These are phyloP conservation scores for Epichloe brachyelytri DNA, from an alignment of 2,329 filamentous ascomycete species.

Conservation along the genomic window DNA sequence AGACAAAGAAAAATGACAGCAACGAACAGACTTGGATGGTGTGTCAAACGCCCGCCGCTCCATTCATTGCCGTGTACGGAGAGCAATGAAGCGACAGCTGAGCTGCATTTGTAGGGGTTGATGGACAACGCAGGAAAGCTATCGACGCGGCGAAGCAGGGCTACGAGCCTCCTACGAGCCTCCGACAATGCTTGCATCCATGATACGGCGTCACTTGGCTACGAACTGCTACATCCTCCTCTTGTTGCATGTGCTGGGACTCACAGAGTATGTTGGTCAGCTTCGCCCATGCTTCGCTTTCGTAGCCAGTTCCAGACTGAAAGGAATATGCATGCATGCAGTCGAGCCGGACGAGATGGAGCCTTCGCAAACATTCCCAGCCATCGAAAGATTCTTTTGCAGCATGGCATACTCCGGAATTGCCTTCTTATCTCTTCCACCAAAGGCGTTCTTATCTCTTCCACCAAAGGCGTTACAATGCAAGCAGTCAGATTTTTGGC, in stretches of 20 bases:
- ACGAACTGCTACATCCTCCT: neutral
- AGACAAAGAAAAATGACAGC: neutral
- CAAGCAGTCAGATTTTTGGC: neutral
- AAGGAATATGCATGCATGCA: neutral
- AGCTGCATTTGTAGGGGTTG: neutral
- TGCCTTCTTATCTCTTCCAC: neutral
- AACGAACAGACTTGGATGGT: neutral
- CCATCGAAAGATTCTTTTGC: neutral
- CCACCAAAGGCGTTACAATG: neutral
- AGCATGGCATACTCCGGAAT: too few species aligned
- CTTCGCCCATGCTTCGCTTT: neutral
- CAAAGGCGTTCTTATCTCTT: neutral
- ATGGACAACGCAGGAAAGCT: neutral
- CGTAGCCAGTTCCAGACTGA: neutral
- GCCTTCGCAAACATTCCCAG: neutral
- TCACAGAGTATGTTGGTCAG: constrained; percentile 1
- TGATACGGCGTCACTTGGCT: neutral
- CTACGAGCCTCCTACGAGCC: too few species aligned
- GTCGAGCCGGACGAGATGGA: neutral
- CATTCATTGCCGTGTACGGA: neutral
- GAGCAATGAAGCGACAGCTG: neutral
- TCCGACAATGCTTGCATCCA: neutral
- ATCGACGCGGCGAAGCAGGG: neutral
- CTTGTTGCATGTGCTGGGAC: neutral
- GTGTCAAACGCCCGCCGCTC: neutral